phyloP scores from a whole-genome alignment of 495 filamentous ascomycete genomes.

The Lophium mytilinum region DNA sequence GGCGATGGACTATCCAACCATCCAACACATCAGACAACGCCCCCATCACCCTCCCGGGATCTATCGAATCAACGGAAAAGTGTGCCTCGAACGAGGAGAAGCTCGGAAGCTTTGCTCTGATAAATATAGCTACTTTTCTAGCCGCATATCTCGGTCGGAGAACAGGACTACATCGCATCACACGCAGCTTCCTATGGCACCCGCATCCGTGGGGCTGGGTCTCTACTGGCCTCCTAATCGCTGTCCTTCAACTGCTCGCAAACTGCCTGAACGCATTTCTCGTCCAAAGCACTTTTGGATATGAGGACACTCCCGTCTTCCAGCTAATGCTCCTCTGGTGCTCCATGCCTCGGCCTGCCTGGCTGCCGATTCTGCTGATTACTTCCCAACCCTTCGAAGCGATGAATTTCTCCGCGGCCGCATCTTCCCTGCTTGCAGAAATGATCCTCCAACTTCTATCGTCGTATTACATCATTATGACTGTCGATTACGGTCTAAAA shows the following conservation, averaged over 20 bases:
- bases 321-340: constrained; percentile 10
- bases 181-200: background rate
- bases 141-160: background rate
- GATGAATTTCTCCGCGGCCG: background rate
- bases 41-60: too few relatives aligned
- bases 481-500: constrained; percentile 6
- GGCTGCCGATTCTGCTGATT: background rate
- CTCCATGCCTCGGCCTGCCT: constrained; percentile 10
- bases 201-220: background rate
- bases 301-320: constrained; percentile 1
- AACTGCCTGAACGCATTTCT: constrained; percentile 1
- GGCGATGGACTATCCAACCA: constrained; percentile 4
- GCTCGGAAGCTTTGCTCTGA: constrained; percentile 4
- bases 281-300: constrained; percentile 1
- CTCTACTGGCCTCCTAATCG: background rate
- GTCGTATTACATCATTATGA: constrained; percentile 1
- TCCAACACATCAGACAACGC: background rate
- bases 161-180: background rate
- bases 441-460: constrained; percentile 5
- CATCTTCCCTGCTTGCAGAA: constrained; percentile 2
- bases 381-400: constrained; percentile 2
- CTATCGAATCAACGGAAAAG: background rate
- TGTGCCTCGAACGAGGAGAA: background rate
- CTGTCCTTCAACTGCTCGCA: constrained; percentile 2
- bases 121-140: constrained; percentile 3